These are phyloP conservation scores for Daldinia sp. DNA, from an alignment of 2,329 filamentous ascomycete genomes.

Conservation along the genomic window DNA sequence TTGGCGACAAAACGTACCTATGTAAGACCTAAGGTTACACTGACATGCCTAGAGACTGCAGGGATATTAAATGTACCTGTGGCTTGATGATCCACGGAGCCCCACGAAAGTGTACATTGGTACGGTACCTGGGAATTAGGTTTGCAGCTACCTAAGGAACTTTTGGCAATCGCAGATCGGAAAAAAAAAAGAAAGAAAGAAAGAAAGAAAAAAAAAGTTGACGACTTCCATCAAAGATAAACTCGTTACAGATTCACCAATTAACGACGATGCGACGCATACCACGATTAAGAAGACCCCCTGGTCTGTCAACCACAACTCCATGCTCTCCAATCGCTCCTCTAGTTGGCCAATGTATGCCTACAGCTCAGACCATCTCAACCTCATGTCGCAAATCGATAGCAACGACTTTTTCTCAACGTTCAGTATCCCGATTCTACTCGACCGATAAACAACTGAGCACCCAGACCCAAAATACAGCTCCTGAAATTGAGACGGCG, in stretches of 20 bases:
- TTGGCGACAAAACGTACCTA: neutral
- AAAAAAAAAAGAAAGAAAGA: no score
- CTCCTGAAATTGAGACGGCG: neutral
- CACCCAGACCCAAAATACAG: neutral
- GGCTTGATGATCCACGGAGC: neutral
- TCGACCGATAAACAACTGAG: slow-evolving; percentile 32
- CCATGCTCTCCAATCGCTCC: slow-evolving; percentile 27
- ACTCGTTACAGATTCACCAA: neutral
- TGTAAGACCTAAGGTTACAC: neutral
- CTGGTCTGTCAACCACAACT: slow-evolving; percentile 28
- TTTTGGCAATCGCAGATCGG: neutral
- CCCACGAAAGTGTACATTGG: neutral
- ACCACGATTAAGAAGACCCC: slow-evolving; percentile 43
- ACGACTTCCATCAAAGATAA: neutral
- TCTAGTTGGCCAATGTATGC: slow-evolving; percentile 37
- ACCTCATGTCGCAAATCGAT: slow-evolving; percentile 15
- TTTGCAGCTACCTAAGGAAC: neutral
- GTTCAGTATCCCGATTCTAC: slow-evolving; percentile 38
- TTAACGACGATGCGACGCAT: slow-evolving; percentile 43
- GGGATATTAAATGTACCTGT: neutral
- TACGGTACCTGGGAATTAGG: neutral
- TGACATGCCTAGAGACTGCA: neutral
- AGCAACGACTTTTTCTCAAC: slow-evolving; percentile 10
- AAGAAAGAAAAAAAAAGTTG: slow-evolving; percentile 4
- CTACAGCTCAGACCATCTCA: slow-evolving; percentile 22